Conservation (phyloP, 768 basidiomycete species). For the Mycena filopes region DNA sequence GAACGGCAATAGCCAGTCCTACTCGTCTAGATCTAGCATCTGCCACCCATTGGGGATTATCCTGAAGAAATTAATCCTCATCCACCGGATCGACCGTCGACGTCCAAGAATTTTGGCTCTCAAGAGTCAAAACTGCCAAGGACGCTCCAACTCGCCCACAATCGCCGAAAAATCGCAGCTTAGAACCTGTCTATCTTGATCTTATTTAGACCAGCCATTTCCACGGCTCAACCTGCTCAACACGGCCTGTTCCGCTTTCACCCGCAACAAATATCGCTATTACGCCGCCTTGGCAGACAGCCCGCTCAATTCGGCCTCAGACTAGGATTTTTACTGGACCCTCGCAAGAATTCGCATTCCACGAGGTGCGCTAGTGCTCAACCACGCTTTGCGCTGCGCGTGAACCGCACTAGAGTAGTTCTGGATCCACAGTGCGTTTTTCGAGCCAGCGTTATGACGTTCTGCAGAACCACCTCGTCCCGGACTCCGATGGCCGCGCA, state of each 20-base stretch:
- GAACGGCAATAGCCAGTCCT: too few relatives aligned
- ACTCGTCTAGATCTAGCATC: too few relatives aligned
- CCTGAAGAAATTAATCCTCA: too few relatives aligned
- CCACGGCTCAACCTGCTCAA: too few relatives aligned
- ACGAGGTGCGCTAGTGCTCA: neutral
- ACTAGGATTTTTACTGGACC: neutral
- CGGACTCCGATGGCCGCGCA: constrained; percentile 20
- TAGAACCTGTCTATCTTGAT: too few relatives aligned
- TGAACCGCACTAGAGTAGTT: neutral
- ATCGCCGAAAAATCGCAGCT: too few relatives aligned
- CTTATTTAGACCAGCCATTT: too few relatives aligned
- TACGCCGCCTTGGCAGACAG: neutral
- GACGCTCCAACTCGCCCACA: too few relatives aligned
- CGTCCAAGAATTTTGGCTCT: too few relatives aligned
- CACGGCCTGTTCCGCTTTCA: constrained; percentile 10
- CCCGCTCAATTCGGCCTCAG: constrained; percentile 13
- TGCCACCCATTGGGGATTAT: too few relatives aligned
- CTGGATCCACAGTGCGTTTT: neutral
- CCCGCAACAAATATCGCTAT: constrained; percentile 12
- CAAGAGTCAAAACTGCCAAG: too few relatives aligned
- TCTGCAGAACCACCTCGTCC: neutral
- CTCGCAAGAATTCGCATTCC: neutral
- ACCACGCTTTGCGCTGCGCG: neutral
- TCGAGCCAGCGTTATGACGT: constrained; percentile 5
- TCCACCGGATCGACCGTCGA: too few relatives aligned